phyloP scores from a whole-genome alignment of 495 filamentous ascomycete species.

The Collariella sp. region DNA sequence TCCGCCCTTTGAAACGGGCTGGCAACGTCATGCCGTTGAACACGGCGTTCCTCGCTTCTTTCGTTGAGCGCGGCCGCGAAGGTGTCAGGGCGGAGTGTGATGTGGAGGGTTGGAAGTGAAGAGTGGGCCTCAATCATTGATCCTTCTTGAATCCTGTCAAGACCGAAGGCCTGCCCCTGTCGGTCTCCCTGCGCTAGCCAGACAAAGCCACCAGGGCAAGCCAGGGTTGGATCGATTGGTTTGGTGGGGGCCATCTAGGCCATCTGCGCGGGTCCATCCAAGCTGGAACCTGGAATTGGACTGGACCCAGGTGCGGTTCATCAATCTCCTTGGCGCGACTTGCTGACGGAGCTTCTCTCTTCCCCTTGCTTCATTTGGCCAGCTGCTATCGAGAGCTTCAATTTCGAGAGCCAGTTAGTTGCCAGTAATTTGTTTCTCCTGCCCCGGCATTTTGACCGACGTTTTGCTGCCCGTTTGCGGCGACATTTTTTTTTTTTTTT shows the following conservation, averaged over 20 bases:
- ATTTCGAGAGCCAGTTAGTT: background rate
- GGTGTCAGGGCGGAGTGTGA: no score
- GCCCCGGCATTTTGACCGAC: background rate
- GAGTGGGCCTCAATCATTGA: no score
- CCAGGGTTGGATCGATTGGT: no score
- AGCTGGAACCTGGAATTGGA: background rate
- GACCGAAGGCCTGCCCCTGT: no score
- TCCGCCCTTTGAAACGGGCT: no score
- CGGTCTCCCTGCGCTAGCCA: no score
- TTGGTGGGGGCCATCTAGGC: background rate
- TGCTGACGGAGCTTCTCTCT: background rate
- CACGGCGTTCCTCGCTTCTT: no score
- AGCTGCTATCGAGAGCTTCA: background rate
- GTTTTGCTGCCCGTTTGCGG: background rate
- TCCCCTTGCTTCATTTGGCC: background rate
- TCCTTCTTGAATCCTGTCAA: no score
- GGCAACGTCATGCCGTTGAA: no score
- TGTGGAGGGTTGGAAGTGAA: no score
- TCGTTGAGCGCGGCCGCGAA: no score
- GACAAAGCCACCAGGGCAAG: no score
- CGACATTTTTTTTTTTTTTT: background rate
- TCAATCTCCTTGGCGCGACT: constrained; percentile 7
- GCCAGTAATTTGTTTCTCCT: background rate
- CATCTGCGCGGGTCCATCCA: background rate
- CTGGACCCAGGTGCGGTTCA: background rate